Base-by-base conservation (phyloP, 176 grass and related monocot species). In the Luzula sylvatica region DNA sequence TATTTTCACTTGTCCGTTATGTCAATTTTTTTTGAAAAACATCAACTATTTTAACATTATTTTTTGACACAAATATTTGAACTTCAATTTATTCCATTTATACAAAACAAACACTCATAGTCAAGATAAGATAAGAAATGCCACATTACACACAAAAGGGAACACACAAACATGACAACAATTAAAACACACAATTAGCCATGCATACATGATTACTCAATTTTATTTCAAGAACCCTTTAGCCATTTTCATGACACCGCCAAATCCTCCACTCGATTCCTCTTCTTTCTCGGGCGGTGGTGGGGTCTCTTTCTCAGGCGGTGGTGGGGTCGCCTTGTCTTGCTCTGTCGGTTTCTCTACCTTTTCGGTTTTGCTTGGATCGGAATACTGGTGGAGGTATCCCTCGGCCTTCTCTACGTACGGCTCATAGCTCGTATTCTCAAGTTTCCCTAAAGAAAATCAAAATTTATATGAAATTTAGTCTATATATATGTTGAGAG, bases 361-460 rank as follows among this genome's bases (percentile, higher is more conserved):
- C 29, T 55, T 38, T 19, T 11, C 35, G 18, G 56, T 63, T 41
- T 50, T 28, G 7, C 27, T 22, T 2, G 66, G 26, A 39, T 70
- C 38, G 11, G 59, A 38, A 15, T 73, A 75, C 18, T 65, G 51
- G 13, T 82, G 50, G 17, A 64, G 41, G 55, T 61, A 74, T 7
- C 15, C 41, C 57, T 57, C 64, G 7, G 75, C 38, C 46, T 75
- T 66, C 23, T 76, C 19, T 7, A 77, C 51, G 26, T 70, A 74
- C 53, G 30, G 46, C 1, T 38, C 27, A 7, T 53, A 19, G 61
- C 55, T 26, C 23, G 50, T 78, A 12, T 35, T 58, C n/a, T 75
- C 38, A 19, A 65, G 16, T 26, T 76, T 76, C 45, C 59, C 59
- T 61, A 40, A 1, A 61, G n/a, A n/a, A n/a, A n/a, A n/a, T n/a